phyloP scores from a whole-genome alignment of 306 rosid genomes.

The Urtica urens region DNA sequence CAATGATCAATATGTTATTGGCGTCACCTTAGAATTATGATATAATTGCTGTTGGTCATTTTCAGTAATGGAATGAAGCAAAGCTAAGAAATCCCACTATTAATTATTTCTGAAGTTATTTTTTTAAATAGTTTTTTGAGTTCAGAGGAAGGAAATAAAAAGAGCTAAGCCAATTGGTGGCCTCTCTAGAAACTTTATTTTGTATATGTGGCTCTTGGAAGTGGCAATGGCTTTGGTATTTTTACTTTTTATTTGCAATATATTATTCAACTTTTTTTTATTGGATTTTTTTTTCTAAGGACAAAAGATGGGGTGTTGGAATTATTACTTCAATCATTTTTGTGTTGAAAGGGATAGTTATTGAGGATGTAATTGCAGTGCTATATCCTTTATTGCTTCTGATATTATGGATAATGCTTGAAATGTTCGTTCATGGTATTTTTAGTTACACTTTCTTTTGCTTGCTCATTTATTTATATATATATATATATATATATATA shows the following conservation, averaged over 20 bases:
- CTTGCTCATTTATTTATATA: not conserved
- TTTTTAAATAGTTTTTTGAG: too few species aligned
- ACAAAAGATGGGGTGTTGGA: conserved; percentile 30
- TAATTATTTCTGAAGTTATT: too few species aligned
- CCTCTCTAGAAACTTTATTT: conserved; percentile 18
- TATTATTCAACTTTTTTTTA: conserved; percentile 11
- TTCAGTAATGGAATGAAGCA: conserved; percentile 26
- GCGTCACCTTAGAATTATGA: not conserved
- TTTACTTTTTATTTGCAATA: conserved; percentile 5
- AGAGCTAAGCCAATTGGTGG: too few species aligned
- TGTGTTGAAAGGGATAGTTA: conserved; percentile 31
- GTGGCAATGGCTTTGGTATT: conserved; percentile 28
- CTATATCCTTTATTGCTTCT: conserved; percentile 3
- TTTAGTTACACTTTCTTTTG: conserved; percentile 3
- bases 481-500: too few species aligned
- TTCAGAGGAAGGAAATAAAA: conserved; percentile 27
- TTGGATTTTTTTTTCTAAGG: conserved; percentile 5
- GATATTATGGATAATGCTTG: conserved; percentile 10
- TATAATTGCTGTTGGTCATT: conserved; percentile 20
- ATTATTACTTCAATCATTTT: conserved; percentile 41
- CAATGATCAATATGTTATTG: not conserved
- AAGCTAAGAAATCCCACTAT: too few species aligned
- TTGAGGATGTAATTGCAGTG: conserved; percentile 12
- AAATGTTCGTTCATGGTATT: not conserved
- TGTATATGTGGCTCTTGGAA: conserved; percentile 38